Percentiles rank a stretch among this genome's conserved stretches.
phyloP scores from a whole-genome alignment of 2,329 filamentous ascomycete genomes.

The Aspergillus japonicus region DNA sequence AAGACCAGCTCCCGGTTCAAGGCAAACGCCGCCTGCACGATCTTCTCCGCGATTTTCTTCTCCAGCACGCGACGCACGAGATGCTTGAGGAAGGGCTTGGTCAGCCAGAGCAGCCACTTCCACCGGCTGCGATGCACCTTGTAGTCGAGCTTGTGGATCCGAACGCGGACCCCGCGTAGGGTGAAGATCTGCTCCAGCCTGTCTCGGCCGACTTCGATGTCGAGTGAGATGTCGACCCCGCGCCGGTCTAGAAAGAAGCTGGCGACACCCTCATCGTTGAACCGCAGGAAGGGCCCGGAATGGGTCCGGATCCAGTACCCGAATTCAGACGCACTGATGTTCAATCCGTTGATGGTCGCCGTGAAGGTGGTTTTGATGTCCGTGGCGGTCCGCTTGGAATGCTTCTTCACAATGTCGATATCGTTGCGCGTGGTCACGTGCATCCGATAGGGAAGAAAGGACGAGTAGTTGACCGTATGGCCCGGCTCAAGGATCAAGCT shows the following conservation, averaged over 20 bases:
- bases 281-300: conserved; percentile 64
- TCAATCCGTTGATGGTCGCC: conserved; percentile 77
- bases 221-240: conserved; percentile 81
- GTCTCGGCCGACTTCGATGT: conserved; percentile 78
- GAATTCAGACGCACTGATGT: conserved; percentile 78
- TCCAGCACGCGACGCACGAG: conserved; percentile 78
- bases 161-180: conserved; percentile 71
- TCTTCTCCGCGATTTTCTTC: conserved; percentile 68
- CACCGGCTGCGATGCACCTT: conserved; percentile 68
- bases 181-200: conserved; percentile 77
- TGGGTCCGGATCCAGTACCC: conserved; percentile 87
- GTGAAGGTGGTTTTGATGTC: conserved; percentile 70
- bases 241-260: conserved; percentile 82
- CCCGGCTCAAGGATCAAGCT: conserved; percentile 90
- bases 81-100: conserved; percentile 80
- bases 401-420: conserved; percentile 77
- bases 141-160: conserved; percentile 85
- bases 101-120: conserved; percentile 73
- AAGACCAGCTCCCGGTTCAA: conserved; percentile 84
- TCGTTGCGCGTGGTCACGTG: conserved; percentile 83
- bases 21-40: conserved; percentile 67
- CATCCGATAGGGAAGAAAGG: conserved; percentile 83
- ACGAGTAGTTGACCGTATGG: conserved; percentile 76
- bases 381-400: conserved; percentile 64
- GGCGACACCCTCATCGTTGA: conserved; percentile 80